Base-by-base conservation (phyloP, 768 basidiomycete genomes). In the Suillus ampliporus region DNA sequence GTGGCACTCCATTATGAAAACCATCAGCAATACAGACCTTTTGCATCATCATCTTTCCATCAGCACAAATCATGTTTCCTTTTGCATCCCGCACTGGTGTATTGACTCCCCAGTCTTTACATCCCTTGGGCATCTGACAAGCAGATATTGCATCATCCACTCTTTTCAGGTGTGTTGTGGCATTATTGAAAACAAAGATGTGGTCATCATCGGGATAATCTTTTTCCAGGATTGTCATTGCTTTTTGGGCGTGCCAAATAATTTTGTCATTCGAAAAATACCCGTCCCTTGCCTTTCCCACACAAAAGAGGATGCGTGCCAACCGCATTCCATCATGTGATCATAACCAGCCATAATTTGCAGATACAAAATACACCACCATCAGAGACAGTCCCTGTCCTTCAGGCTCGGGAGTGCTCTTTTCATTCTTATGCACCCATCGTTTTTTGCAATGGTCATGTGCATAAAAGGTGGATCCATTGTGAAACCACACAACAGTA, bases 391-490 rank as follows among this genome's bases (percentile, higher is more conserved):
- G 60, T 2, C 77, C 73, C 40, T 79, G 76, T 11, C 77, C 77
- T 57, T 79, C 79, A 17, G 58, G 43, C 41, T n/a, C n/a, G n/a
- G n/a, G n/a, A n/a, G n/a, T n/a, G n/a, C n/a, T n/a, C n/a, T n/a
- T n/a, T n/a, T n/a, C n/a, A n/a, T n/a, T n/a, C n/a, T n/a, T n/a
- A n/a, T n/a, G n/a, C n/a, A n/a, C n/a, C n/a, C n/a, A n/a, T n/a
- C n/a, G n/a, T n/a, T n/a, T n/a, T n/a, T 67, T 67, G 0, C 64
- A 51, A 0, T 68, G 63, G 62, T 79, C 76, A 68, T 79, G 64
- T 41, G 71, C 76, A 68, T 77, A 77, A 64, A 77, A 79, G 3
- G 66, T 77, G n/a, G 74, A 76, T 63, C 78, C 72, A 61, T 78
- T 72, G 62, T 79, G 77, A 50, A 62, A 68, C 70, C 68, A 73